Evolutionary conservation across 176 grass and related monocot species (phyloP), one percentile per base, ranked within the genome.

Genomic region (Juncus effusus): DNA sequence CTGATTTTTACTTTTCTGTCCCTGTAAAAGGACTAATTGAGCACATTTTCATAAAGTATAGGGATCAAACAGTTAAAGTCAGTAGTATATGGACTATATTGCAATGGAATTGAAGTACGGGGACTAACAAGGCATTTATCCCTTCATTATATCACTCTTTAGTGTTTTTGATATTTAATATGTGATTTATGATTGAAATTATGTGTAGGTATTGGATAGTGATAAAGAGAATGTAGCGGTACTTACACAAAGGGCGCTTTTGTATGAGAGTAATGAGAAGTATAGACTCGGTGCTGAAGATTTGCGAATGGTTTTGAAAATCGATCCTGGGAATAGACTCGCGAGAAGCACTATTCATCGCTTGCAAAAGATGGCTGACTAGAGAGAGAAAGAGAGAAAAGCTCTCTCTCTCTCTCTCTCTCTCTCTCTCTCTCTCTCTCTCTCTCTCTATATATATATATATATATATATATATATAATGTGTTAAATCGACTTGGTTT

Each of bases 341-440:
- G 94, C 94, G 61, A 93, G 89, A 80, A 99, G 89, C 64, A 99
- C 79, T 50, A 90, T 99, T 69, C 89, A 93, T 58, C 94, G 94
- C 42, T 69, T 99, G 73, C 86, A 89, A 78, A 99, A 93, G 78
- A 80, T 99, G 86, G 94, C 89, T 11, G 94, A 89, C 41, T 99
- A 99, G 83, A 80, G 62, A 72, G 40, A 47, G 13, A 28, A 58
- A 7, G 40, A 56, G 53, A 69, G 51, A 69, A 41, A n/a, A 28
- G 0, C 19, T 28, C 19, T 28, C 19, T 28, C 19, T 28, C 19
- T 54, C 12, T 50, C 64, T 13, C 3, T 44, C 53, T 16, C 38
- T 38, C 38, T 47, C 44, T 47, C 9, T 47, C 44, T 47, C 44
- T 6, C 12, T 50, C 64, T 13, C 3, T 44, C 53, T 16, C 38